Conservation (phyloP, 2,329 filamentous ascomycete genomes). For the Fusarium avenaceum region DNA sequence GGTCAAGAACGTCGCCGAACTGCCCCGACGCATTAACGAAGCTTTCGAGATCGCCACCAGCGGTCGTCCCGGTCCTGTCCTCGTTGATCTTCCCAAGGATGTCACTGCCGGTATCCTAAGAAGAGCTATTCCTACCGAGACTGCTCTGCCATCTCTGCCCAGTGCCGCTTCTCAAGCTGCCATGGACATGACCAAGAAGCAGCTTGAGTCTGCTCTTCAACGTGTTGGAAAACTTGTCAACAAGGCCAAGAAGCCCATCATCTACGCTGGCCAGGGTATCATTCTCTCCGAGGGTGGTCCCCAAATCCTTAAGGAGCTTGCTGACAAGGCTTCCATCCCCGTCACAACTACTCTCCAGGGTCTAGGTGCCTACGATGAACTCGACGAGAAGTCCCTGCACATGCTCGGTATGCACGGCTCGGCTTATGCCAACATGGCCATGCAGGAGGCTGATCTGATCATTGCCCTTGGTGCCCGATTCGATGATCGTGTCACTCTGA, state of each 20-base stretch:
- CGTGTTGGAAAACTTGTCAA: constrained; percentile 88
- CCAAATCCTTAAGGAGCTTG: constrained; percentile 83
- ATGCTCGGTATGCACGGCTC: constrained; percentile 99
- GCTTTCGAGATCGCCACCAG: constrained; percentile 98
- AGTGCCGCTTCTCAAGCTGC: constrained; percentile 87
- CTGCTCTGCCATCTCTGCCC: constrained; percentile 81
- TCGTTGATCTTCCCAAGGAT: constrained; percentile 97
- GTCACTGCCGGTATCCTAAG: constrained; percentile 88
- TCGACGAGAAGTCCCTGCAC: constrained; percentile 93
- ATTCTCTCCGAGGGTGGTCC: constrained; percentile 84
- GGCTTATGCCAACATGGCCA: constrained; percentile 97
- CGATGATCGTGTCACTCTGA: constrained; percentile 92
- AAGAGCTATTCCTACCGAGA: constrained; percentile 82
- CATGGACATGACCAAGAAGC: constrained; percentile 77
- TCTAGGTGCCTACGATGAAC: constrained; percentile 91
- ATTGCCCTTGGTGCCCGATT: constrained; percentile 94
- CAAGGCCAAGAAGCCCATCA: constrained; percentile 90
- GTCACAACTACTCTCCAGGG: constrained; percentile 97
- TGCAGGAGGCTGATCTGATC: constrained; percentile 96
- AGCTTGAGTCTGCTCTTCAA: constrained; percentile 79
- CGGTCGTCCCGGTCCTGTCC: constrained; percentile 91
- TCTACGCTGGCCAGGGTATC: constrained; percentile 94
- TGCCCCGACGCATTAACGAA: constrained; percentile 95
- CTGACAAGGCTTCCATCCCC: constrained; percentile 90
- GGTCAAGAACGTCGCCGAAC: constrained; percentile 94